Percentiles rank a stretch among this genome's conserved stretches.
These are phyloP conservation scores for Fomitopsis betulina DNA, from an alignment of 1,284 basidiomycete genomes.

Conservation along the genomic window DNA sequence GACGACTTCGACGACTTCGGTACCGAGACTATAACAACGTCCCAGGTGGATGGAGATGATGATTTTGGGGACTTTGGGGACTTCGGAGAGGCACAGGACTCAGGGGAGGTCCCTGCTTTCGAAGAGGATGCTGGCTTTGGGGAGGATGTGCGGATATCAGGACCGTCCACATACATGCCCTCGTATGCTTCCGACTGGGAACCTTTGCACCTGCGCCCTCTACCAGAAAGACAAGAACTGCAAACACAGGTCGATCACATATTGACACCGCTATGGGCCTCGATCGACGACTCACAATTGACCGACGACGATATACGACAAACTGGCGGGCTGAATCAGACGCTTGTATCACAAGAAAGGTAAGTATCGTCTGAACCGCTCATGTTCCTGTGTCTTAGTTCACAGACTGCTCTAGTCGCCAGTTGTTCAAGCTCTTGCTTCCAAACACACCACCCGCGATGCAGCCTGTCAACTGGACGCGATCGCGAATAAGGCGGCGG, in stretches of 20 bases:
- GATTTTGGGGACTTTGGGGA: constrained; percentile 87
- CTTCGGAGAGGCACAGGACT: constrained; percentile 64
- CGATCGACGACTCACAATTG: constrained; percentile 44
- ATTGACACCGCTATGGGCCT: constrained; percentile 60
- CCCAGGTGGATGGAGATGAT: constrained; percentile 48
- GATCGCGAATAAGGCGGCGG: constrained; percentile 82
- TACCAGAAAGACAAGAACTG: constrained; percentile 54
- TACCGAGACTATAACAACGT: constrained; percentile 35
- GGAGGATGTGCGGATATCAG: constrained; percentile 36
- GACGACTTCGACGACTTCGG: constrained; percentile 70
- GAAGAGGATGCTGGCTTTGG: constrained; percentile 39
- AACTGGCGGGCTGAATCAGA: constrained; percentile 74
- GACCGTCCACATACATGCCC: constrained; percentile 30
- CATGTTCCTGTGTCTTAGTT: constrained; percentile 17
- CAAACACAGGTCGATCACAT: constrained; percentile 60
- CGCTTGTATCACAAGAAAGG: constrained; percentile 73
- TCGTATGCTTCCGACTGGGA: constrained; percentile 40
- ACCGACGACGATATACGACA: constrained; percentile 75
- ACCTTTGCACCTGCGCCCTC: constrained; percentile 60
- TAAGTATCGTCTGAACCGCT: constrained; percentile 30
- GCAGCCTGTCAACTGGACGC: constrained; percentile 86
- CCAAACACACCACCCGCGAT: constrained; percentile 58
- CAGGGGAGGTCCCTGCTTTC: constrained; percentile 27
- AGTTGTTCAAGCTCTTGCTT: constrained; percentile 66
- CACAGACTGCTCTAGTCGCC: constrained; percentile 52